phyloP scores from a whole-genome alignment of 805 yeast species.

The Tetrapisispora fleetii region DNA sequence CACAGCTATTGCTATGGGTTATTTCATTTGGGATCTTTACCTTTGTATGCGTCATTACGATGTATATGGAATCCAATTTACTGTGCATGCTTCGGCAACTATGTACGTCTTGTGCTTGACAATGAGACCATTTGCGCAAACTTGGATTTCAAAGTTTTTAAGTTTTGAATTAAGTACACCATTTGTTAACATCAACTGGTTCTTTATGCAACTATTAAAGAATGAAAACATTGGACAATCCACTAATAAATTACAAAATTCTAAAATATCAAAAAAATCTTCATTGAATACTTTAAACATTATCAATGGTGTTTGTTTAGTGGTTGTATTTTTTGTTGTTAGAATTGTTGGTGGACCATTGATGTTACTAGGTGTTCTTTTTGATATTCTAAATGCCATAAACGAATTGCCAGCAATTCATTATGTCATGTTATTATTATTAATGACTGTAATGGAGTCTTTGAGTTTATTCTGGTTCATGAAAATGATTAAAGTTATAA shows the following conservation, averaged over 20 bases:
- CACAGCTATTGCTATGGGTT: constrained; percentile 65
- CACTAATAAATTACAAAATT: too few relatives aligned
- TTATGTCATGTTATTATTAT: constrained; percentile 35
- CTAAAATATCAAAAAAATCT: background rate
- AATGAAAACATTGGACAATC: constrained; percentile 30
- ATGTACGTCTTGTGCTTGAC: constrained; percentile 58
- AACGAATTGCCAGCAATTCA: constrained; percentile 39
- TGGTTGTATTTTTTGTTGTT: constrained; percentile 60
- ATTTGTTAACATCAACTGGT: constrained; percentile 92
- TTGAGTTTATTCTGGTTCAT: constrained; percentile 80
- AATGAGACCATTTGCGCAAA: constrained; percentile 64
- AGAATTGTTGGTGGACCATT: constrained; percentile 82
- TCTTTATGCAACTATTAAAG: constrained; percentile 63
- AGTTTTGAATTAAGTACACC: constrained; percentile 87
- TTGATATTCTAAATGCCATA: constrained; percentile 33
- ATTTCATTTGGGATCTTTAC: constrained; percentile 81
- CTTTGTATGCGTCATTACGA: constrained; percentile 56
- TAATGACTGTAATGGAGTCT: constrained; percentile 56
- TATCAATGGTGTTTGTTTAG: constrained; percentile 63
- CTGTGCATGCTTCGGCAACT: constrained; percentile 78
- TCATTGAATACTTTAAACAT: constrained; percentile 28
- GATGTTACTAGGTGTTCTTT: constrained; percentile 47
- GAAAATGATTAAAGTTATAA: constrained; percentile 71
- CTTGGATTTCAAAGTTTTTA: constrained; percentile 75
- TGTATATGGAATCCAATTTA: constrained; percentile 72